These are phyloP conservation scores for Apophysomyces sp. DNA, from an alignment of 371 early-diverging fungal genomes.

Conservation along the genomic window DNA sequence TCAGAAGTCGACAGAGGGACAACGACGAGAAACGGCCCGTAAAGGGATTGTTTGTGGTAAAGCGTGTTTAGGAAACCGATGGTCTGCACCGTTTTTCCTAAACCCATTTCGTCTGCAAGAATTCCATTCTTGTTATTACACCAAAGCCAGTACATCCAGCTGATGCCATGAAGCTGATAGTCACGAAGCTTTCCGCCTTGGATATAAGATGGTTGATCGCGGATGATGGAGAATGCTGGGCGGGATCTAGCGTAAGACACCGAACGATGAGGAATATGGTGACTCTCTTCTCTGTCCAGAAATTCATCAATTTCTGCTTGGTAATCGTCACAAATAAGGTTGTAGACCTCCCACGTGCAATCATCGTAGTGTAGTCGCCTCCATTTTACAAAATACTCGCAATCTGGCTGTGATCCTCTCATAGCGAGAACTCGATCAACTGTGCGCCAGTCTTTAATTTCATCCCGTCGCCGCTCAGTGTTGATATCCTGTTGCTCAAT, in stretches of 20 bases:
- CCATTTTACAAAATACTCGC: conserved; percentile 94
- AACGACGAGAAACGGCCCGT: conserved; percentile 95
- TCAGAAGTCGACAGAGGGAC: conserved; percentile 95
- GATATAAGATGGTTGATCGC: conserved; percentile 82
- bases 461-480: conserved; percentile 77
- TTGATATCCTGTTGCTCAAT: conserved; percentile 86
- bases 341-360: conserved; percentile 89
- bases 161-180: conserved; percentile 96
- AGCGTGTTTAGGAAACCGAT: conserved; percentile 95
- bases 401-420: conserved; percentile 45
- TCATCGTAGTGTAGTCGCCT: conserved; percentile 83
- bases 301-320: conserved; percentile 85
- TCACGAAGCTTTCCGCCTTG: conserved; percentile 92
- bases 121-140: conserved; percentile 94
- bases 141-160: conserved; percentile 99
- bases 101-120: conserved; percentile 92
- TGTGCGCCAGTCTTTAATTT: conserved; percentile 78
- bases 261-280: conserved; percentile 71
- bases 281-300: conserved; percentile 74
- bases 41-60: conserved; percentile 80
- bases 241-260: conserved; percentile 54
- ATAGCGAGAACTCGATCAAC: conserved; percentile 89
- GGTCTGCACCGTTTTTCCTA: conserved; percentile 99
- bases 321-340: conserved; percentile 58
- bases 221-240: conserved; percentile 74